phyloP scores from a whole-genome alignment of 73 alveolate species.

The Tetrahymena borealis region DNA sequence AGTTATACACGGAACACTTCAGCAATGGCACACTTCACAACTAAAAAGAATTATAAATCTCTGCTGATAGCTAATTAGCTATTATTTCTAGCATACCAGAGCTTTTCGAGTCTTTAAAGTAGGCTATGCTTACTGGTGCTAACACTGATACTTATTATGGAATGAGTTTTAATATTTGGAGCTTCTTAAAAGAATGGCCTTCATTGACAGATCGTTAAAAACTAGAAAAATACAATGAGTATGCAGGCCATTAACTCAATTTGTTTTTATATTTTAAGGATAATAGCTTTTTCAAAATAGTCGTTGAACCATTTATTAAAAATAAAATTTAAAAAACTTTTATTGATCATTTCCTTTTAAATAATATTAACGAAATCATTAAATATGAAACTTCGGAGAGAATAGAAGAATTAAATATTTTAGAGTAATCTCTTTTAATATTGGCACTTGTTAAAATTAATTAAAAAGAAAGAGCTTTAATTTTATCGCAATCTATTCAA shows the following conservation, averaged over 20 bases:
- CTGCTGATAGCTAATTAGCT: too few species aligned
- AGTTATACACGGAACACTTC: too few species aligned
- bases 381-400: conserved; percentile 1
- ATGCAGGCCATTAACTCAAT: conserved; percentile 54
- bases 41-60: conserved; percentile 16
- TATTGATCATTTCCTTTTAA: conserved; percentile 34
- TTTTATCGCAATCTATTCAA: neutral
- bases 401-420: conserved; percentile 16
- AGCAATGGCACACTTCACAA: too few species aligned
- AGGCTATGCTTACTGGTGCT: too few species aligned
- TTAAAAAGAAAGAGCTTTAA: neutral
- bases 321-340: conserved; percentile 62
- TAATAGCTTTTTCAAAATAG: conserved; percentile 39
- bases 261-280: conserved; percentile 60
- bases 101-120: too few species aligned
- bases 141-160: conserved; percentile 2
- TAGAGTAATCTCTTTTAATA: conserved; percentile 42
- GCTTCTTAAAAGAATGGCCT: conserved; percentile 47
- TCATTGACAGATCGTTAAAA: conserved; percentile 38
- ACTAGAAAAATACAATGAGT: conserved; percentile 36
- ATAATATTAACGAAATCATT: conserved; percentile 13
- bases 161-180: neutral
- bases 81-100: too few species aligned
- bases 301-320: conserved; percentile 51
- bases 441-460: neutral